phyloP scores from a whole-genome alignment of 163 green algal genomes.

The Scenedesmus sp. region DNA sequence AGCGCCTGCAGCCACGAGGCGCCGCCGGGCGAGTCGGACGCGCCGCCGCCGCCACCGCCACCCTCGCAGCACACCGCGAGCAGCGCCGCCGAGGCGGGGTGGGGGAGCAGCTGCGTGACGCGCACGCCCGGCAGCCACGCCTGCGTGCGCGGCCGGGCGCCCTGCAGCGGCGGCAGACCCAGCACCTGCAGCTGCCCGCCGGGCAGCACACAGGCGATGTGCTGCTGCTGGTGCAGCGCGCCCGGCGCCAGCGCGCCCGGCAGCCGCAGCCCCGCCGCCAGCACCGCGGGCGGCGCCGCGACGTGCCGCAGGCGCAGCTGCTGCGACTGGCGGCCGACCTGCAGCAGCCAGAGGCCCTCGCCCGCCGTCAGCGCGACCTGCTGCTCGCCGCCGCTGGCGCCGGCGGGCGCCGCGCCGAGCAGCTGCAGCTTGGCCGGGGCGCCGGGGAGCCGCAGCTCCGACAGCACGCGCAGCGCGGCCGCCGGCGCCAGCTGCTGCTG shows the following conservation, averaged over 20 bases:
- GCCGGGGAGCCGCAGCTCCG: conserved; percentile 6
- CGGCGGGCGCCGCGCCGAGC: background rate
- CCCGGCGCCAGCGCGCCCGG: background rate
- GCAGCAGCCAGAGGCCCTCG: conserved; percentile 20
- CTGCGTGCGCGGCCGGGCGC: background rate
- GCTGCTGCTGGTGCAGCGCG: conserved; percentile 16
- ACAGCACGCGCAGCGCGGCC: background rate
- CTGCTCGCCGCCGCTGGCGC: background rate
- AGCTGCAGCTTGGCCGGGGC: conserved; percentile 21
- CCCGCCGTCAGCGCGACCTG: conserved; percentile 6
- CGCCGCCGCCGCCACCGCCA: background rate
- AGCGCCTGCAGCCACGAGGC: conserved; percentile 17
- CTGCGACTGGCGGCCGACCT: background rate
- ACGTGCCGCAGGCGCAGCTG: conserved; percentile 3
- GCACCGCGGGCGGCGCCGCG: background rate
- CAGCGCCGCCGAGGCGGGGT: background rate
- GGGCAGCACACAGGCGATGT: conserved; percentile 16
- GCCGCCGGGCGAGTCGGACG: background rate
- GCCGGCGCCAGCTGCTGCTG: conserved; percentile 5
- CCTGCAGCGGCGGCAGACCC: background rate
- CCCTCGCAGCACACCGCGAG: conserved; percentile 11
- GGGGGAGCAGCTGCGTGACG: background rate
- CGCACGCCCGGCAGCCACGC: conserved; percentile 3
- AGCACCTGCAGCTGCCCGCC: conserved; percentile 26
- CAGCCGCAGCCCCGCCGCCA: background rate